Conservation (phyloP, 164 flowering plant species). For the Echeveria elegans region DNA sequence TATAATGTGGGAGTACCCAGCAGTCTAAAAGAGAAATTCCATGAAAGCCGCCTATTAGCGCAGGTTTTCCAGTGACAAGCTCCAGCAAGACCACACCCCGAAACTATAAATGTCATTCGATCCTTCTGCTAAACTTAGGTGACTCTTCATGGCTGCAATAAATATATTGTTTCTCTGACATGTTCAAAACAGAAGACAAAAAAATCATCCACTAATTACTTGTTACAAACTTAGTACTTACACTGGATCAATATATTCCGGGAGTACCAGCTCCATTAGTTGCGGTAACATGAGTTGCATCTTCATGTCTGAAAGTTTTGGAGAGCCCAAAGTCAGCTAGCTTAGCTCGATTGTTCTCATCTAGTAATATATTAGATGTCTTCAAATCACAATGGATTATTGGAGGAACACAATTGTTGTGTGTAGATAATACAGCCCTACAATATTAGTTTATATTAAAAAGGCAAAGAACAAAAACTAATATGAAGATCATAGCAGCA, state of each 20-base stretch:
- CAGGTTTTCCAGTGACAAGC: conserved; percentile 18
- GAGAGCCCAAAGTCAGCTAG: conserved; percentile 32
- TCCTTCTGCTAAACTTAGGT: conserved; percentile 12
- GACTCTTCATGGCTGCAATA: conserved; percentile 12
- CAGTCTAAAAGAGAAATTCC: not conserved
- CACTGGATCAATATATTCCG: conserved; percentile 33
- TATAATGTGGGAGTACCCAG: not conserved
- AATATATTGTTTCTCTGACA: not conserved
- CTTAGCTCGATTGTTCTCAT: conserved; percentile 19
- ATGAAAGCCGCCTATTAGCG: not conserved
- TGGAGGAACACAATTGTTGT: conserved; percentile 21
- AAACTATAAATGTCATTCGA: conserved; percentile 31
- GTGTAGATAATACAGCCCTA: conserved; percentile 32
- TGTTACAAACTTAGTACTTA: conserved; percentile 1
- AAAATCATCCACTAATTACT: not conserved
- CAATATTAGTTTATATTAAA: not conserved
- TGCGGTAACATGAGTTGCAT: conserved; percentile 16
- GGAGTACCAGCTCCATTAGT: conserved; percentile 18
- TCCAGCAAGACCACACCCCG: conserved; percentile 23
- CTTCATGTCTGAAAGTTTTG: conserved; percentile 13
- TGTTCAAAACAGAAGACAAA: not conserved
- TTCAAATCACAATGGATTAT: conserved; percentile 30
- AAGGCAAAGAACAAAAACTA: not conserved
- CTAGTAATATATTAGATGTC: conserved; percentile 23
- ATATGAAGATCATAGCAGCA: not conserved